A percentile compares a stretch with the other conserved stretches of the same genome.
Conservation (phyloP, 257 asterid genomes). For the Rauvolfia tetraphylla region DNA sequence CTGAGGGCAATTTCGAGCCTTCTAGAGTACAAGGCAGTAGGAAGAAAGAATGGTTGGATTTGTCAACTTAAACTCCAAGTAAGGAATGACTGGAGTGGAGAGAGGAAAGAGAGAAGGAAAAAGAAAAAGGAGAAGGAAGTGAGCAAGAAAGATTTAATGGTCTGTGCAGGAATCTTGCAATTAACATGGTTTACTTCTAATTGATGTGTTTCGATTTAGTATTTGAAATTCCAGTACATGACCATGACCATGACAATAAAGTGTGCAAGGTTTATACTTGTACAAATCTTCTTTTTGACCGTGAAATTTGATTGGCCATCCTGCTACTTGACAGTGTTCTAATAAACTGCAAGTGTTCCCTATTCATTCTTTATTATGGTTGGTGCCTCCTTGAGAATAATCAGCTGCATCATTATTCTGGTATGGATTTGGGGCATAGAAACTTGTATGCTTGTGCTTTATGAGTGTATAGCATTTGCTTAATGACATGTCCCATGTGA, state of each 20-base stretch:
- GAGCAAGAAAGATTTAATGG: background rate
- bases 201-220: background rate
- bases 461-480: background rate
- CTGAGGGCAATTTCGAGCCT: background rate
- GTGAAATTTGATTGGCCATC: background rate
- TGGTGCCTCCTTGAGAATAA: background rate
- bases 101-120: background rate
- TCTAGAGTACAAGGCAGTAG: background rate
- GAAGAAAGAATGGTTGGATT: background rate
- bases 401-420: background rate
- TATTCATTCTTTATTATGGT: background rate
- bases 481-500: background rate
- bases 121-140: background rate
- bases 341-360: background rate
- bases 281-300: background rate
- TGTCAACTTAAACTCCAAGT: background rate
- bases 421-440: background rate
- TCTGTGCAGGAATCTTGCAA: background rate
- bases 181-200: background rate
- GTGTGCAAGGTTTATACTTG: background rate
- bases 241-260: background rate
- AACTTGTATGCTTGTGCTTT: background rate
- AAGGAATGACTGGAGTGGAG: background rate
- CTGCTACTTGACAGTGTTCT: background rate
- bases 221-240: background rate